Base-by-base conservation (phyloP, 2,329 filamentous ascomycete genomes). In the Diplodia seriata region DNA sequence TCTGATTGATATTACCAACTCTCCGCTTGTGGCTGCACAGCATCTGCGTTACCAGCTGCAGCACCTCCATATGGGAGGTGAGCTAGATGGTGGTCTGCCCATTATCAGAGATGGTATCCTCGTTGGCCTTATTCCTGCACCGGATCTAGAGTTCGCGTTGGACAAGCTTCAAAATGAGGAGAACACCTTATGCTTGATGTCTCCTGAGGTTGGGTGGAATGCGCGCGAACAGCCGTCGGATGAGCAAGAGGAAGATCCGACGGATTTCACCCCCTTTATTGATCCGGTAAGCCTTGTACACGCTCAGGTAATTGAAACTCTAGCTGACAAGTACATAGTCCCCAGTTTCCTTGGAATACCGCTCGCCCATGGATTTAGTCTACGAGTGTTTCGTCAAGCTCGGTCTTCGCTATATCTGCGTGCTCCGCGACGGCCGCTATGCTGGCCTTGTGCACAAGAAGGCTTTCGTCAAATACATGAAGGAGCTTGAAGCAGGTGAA, bases 321-420 rank as follows among this genome's bases (percentile, higher is more conserved):
- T 53, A 14, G 69, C 51, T 71, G 64, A 75, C 70, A 20, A 65
- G 18, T 8, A 8, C 23, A 55, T 7, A 90, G 87, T 91, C 94
- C 2, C 95, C 95, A 0, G 87, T 99, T 15, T 87, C 94, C 14
- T 83, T 99, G 29, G 95, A 99, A 75, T 91, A 97, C 36, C 88
- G 90, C 72, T 95, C 91, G 0, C 92, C 95, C 0, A 94, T 98
- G 87, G 94, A 98, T 76, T 82, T 99, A 49, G 95, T 97, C 4
- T 97, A 97, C 74, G 95, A 99, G 77, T 94, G 93, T 74, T 99
- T 98, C 77, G 91, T 92, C 62, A 99, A 99, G 80, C 84, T 99
- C 9, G 95, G 95, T 1, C 80, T 99, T 71, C 85, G 95, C 70
- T 98, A 97, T 78, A 90, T 99, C 61, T 98, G 95, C 76, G 93